These are phyloP conservation scores for Candida insectalens DNA, from an alignment of 805 yeast species.

Conservation along the genomic window DNA sequence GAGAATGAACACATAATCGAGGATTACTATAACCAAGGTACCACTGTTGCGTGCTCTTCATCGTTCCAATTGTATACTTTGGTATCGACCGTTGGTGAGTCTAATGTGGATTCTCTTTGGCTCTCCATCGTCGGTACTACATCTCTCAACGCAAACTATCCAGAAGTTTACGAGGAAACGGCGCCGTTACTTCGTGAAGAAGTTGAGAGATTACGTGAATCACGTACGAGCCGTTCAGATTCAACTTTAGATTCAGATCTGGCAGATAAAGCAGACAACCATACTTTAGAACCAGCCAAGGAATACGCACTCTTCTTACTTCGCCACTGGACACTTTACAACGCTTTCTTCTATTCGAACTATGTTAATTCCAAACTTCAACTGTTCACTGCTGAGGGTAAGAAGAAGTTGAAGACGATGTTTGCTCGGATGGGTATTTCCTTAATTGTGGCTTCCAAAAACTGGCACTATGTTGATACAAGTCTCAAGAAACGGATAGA, in stretches of 20 bases:
- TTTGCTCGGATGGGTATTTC: slow-evolving; percentile 97
- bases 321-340: slow-evolving; percentile 90
- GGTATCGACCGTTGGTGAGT: slow-evolving; percentile 74
- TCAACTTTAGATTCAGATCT: slow-evolving; percentile 11
- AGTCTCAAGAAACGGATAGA: slow-evolving; percentile 66
- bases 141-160: slow-evolving; percentile 63
- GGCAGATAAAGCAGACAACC: slow-evolving; percentile 24
- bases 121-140: slow-evolving; percentile 81
- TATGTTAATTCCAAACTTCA: slow-evolving; percentile 81
- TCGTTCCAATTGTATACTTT: slow-evolving; percentile 76
- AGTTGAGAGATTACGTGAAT: slow-evolving; percentile 53
- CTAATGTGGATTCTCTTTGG: slow-evolving; percentile 67
- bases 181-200: slow-evolving; percentile 76
- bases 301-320: slow-evolving; percentile 82
- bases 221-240: slow-evolving; percentile 5
- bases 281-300: slow-evolving; percentile 51
- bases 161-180: slow-evolving; percentile 62
- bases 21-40: slow-evolving; percentile 75
- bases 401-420: slow-evolving; percentile 75
- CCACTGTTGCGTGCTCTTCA: slow-evolving; percentile 63
- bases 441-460: slow-evolving; percentile 77
- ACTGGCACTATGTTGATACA: slow-evolving; percentile 86
- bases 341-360: slow-evolving; percentile 83
- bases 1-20: slow-evolving; percentile 51
- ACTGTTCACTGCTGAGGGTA: slow-evolving; percentile 88